A percentile compares a stretch with the other conserved stretches of the same genome.
Evolutionary conservation across 2,329 filamentous ascomycete genomes (phyloP).

Genomic region (Diaporthe citrichinensis): DNA sequence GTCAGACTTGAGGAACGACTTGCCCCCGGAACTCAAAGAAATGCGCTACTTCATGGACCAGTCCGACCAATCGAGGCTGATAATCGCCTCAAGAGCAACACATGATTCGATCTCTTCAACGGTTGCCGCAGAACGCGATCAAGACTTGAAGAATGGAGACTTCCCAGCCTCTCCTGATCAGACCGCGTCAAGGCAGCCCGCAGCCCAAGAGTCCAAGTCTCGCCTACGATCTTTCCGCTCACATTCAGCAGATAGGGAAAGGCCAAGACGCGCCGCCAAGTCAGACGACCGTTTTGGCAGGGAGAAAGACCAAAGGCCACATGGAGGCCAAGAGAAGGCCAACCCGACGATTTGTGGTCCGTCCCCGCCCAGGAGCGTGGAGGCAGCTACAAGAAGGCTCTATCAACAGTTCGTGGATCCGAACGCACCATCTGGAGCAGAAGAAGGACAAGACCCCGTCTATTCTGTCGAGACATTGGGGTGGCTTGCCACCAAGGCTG

Average conservation of each 20-base stretch:
- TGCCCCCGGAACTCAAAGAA: not conserved
- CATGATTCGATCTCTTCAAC: not conserved
- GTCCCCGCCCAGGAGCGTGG: not conserved
- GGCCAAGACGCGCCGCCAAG: not conserved
- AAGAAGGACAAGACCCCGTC: not conserved
- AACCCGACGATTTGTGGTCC: not conserved
- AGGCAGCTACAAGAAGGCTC: not conserved
- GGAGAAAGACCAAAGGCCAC: not conserved
- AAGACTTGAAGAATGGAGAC: not conserved
- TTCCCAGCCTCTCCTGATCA: not conserved
- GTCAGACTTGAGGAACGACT: not conserved
- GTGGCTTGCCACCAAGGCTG: not conserved
- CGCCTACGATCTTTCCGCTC: no score
- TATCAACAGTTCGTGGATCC: not conserved
- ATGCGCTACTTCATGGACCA: not conserved
- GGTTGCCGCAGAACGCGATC: not conserved
- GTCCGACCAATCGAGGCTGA: not conserved
- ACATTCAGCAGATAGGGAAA: not conserved
- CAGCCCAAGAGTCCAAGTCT: not conserved
- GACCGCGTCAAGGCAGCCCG: not conserved
- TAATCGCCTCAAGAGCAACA: not conserved
- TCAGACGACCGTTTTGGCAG: not conserved
- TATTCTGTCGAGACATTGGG: not conserved
- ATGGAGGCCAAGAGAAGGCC: not conserved
- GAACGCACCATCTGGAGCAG: not conserved